Evolutionary conservation across 768 basidiomycete genomes (phyloP).

Genomic region (Lactifluus volemus): DNA sequence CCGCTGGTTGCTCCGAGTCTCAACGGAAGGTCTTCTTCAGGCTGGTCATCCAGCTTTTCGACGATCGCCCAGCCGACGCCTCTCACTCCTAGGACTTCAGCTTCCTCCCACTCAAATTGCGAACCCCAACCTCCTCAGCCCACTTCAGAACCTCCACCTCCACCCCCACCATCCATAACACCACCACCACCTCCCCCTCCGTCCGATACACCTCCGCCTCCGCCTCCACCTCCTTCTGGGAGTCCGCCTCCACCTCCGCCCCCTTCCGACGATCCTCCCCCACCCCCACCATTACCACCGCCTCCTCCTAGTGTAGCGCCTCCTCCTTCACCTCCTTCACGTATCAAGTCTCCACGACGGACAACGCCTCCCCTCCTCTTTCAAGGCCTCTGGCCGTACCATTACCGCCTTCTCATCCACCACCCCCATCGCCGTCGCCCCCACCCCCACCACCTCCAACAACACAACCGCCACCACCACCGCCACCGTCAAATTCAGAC

Average conservation of each 20-base stretch:
- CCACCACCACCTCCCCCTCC: conserved; percentile 23
- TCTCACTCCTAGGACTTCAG: conserved; percentile 17
- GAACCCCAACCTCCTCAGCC: conserved; percentile 22
- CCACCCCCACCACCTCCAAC: conserved; percentile 20
- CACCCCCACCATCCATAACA: conserved; percentile 21
- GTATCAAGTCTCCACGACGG: too few relatives aligned
- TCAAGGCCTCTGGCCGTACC: too few relatives aligned
- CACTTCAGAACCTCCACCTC: conserved; percentile 23
- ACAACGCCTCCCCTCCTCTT: too few relatives aligned
- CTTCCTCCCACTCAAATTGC: conserved; percentile 22
- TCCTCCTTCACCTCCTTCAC: too few relatives aligned
- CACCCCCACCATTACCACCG: too few relatives aligned
- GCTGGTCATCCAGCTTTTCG: conserved; percentile 20
- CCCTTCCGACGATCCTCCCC: conserved; percentile 19
- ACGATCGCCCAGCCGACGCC: conserved; percentile 20
- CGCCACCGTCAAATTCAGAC: conserved; percentile 11
- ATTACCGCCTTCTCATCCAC: conserved; percentile 17
- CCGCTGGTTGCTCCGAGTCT: conserved; percentile 9
- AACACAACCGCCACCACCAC: conserved; percentile 22
- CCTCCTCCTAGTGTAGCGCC: too few relatives aligned
- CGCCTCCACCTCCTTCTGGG: too few relatives aligned
- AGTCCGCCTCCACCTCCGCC: conserved; percentile 19
- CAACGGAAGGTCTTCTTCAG: conserved; percentile 17
- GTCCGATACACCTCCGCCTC: conserved; percentile 17
- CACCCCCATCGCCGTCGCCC: conserved; percentile 22